Percentiles rank a stretch among this genome's conserved stretches.
Conservation (phyloP, 139 green algal genomes). For the Spirogloea muscicola region DNA sequence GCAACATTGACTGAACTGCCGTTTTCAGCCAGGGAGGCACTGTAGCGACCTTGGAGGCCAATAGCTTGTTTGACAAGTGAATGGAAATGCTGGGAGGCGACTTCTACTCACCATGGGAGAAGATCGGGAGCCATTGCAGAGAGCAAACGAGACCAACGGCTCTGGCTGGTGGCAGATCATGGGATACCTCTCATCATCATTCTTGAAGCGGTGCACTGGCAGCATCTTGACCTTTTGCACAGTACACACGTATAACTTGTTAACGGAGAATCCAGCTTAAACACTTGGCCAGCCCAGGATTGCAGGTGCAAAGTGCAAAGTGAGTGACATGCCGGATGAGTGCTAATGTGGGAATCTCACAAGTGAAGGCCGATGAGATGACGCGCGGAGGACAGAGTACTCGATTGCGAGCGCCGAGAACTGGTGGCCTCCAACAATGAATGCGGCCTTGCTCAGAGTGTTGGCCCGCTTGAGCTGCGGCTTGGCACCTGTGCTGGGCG, state of each 20-base stretch:
- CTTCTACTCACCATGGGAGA: not conserved
- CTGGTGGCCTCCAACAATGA: not conserved
- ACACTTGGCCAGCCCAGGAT: not conserved
- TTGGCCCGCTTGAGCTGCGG: not conserved
- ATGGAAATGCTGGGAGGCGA: too few relatives aligned
- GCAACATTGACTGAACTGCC: too few relatives aligned
- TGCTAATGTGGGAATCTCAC: not conserved
- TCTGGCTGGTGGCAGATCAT: not conserved
- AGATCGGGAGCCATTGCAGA: constrained; percentile 3
- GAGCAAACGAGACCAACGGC: constrained; percentile 8
- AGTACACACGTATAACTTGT: not conserved
- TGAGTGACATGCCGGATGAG: not conserved
- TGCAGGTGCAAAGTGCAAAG: not conserved
- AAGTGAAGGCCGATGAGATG: not conserved
- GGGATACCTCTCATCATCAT: not conserved
- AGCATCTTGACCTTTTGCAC: not conserved
- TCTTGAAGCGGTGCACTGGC: not conserved
- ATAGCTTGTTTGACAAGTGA: too few relatives aligned
- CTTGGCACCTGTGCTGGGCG: too few relatives aligned
- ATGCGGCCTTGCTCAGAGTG: not conserved
- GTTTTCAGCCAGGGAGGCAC: too few relatives aligned
- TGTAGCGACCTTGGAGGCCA: too few relatives aligned
- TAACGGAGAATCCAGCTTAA: not conserved
- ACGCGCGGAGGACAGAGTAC: not conserved
- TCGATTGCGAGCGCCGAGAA: constrained; percentile 11